These are phyloP conservation scores for Cruciata laevipes DNA, from an alignment of 257 asterid species.

Conservation along the genomic window DNA sequence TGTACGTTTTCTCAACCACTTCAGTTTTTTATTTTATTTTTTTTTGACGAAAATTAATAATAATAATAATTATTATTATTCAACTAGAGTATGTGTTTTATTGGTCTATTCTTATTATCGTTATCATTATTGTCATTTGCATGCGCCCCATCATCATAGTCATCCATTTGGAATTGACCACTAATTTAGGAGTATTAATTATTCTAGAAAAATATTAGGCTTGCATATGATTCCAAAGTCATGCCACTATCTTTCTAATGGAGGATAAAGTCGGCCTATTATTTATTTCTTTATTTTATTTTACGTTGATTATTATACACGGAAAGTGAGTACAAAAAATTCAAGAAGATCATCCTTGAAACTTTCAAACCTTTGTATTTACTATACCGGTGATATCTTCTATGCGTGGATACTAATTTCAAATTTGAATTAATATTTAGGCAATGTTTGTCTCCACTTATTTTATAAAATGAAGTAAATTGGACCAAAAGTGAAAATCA, in stretches of 20 bases:
- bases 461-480: no score
- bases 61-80: no score
- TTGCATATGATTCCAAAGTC: not conserved
- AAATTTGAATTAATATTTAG: no score
- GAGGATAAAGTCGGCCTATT: not conserved
- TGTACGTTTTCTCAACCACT: conserved; percentile 41
- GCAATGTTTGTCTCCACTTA: no score
- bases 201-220: not conserved
- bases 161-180: conserved; percentile 33
- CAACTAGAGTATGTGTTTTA: not conserved
- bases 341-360: conserved; percentile 7
- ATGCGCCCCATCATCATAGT: not conserved
- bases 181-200: conserved; percentile 8
- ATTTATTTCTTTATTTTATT: no score
- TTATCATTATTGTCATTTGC: not conserved
- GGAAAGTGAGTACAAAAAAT: not conserved
- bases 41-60: no score
- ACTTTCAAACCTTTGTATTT: not conserved
- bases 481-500: no score
- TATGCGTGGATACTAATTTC: no score
- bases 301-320: not conserved
- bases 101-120: not conserved
- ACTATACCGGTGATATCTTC: not conserved
- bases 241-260: not conserved
- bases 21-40: not conserved